Evolutionary conservation across 257 asterid genomes (phyloP), one percentile per base, ranked within the genome.

Genomic region (Orobanche coerulescens): DNA sequence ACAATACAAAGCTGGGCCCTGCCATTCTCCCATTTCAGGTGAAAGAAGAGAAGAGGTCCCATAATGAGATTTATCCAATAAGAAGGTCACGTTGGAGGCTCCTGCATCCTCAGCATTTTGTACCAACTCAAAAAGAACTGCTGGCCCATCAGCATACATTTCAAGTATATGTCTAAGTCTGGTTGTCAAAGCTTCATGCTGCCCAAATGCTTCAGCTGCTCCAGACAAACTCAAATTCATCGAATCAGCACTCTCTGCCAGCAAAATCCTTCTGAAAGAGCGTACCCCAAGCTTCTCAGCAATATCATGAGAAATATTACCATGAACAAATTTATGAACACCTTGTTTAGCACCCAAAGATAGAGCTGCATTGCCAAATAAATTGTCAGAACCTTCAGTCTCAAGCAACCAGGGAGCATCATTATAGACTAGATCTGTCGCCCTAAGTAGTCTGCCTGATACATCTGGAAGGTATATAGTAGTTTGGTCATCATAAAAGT

Each of bases 21-120:
- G 98, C 98, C 98, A 91, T 68, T 91, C 95, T 50, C 95, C 94
- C 98, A 91, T 91, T 77, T 91, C 98, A 62, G 95, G 98, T 58
- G 98, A 88, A 61, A 91, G 96, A 73, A 91, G 82, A 62, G 98
- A 91, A 54, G 96, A 81, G 34, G 84, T 83, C 67, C 96, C 96
- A 78, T 91, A 85, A 34, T 85, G 87, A 72, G 94, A 88, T 78
- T 88, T 91, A 77, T 91, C 98, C 81, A 91, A 79, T 74, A 91
- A 79, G 81, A 91, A 91, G 12, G 59, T 64, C 72, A 91, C 98
- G 68, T 79, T 76, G 9, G 95, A 85, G 61, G 98, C 98, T 54
- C 87, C 91, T 47, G 98, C 95, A 80, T 91, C 98, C 80, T 88
- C 98, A 52, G 98, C 98, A 69, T 91, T 91, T 71, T 88, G 98